Base-by-base conservation (phyloP, 345 rosid genomes). In the Cochlearia excelsa region DNA sequence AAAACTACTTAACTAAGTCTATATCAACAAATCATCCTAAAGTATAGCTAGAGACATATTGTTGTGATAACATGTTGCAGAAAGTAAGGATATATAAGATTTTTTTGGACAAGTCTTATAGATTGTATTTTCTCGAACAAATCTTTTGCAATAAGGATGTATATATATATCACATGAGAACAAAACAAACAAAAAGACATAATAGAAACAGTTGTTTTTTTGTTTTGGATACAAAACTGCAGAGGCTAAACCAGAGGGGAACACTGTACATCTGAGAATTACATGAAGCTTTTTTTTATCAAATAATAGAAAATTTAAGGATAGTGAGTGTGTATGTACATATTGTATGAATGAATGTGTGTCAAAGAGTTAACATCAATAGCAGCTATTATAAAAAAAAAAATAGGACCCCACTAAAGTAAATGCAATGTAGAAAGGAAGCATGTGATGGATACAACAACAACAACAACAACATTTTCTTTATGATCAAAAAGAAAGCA, bases 401-500 rank as follows among this genome's bases (percentile, higher is more conserved):
- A 81, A 60, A 26, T 16, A 69, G 65, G 81, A 80, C 80, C 81
- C 90, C 84, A 87, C 85, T 53, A 16, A 16, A 31, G 71, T 81
- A 26, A 80, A 84, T 84, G 86, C 86, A 75, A 50, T 58, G 45
- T 57, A 67, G 73, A 16, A 71, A 68, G 68, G 66, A 66, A 42
- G 75, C 88, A 84, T 82, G 88, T 87, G 90, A 86, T 46, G 81
- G 23, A 16, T 16, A 16, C 23, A 16, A 16, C 23, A 16, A 16
- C 23, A 16, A 16, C 23, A 16, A 16, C 23, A 16, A 16, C 23
- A 16, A 16, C 23, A 16, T 16, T 16, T 16, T 16, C 23, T 16
- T 16, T 78, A 79, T 73, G 79, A 79, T 70, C 23, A 16, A 16
- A 79, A 79, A 81, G 72, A 77, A 78, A 65, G 77, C 79, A 70